Evolutionary conservation across 106 monocot species (phyloP).

Genomic region (Apostasia shenzhenica): DNA sequence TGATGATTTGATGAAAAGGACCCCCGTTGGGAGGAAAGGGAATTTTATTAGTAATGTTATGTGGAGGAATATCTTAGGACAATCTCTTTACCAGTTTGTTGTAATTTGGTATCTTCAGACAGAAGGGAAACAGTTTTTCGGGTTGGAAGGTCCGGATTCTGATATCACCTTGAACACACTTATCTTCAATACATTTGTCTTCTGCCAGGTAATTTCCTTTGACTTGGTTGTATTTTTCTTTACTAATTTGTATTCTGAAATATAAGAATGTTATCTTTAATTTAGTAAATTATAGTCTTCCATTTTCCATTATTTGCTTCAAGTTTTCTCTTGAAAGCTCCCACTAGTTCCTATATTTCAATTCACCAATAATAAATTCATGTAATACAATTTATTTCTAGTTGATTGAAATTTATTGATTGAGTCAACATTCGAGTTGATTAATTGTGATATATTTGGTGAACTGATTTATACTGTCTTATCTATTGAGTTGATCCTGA

Average conservation of each 20-base stretch:
- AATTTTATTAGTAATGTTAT: conserved; percentile 89
- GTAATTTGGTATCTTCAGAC: conserved; percentile 91
- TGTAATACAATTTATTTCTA: neutral
- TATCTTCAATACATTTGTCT: conserved; percentile 93
- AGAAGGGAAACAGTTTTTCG: conserved; percentile 55
- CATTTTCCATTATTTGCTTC: too few relatives aligned
- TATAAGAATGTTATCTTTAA: neutral
- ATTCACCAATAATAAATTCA: neutral
- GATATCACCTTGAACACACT: conserved; percentile 74
- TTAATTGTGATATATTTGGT: too few relatives aligned
- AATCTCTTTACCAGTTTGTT: conserved; percentile 76
- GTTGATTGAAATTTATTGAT: neutral
- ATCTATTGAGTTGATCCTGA: too few relatives aligned
- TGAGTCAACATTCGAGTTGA: too few relatives aligned
- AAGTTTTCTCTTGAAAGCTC: too few relatives aligned
- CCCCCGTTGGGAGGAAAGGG: conserved; percentile 79
- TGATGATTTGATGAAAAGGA: conserved; percentile 75
- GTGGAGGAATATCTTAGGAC: conserved; percentile 94
- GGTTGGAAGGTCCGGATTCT: conserved; percentile 46
- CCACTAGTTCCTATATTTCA: too few relatives aligned
- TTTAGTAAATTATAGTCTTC: neutral
- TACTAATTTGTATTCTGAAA: too few relatives aligned
- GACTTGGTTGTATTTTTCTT: neutral
- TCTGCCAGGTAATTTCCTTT: conserved; percentile 68
- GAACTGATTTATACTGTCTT: too few relatives aligned